These are phyloP conservation scores for Suillus cothurnatus DNA, from an alignment of 768 basidiomycete genomes.

Conservation along the genomic window DNA sequence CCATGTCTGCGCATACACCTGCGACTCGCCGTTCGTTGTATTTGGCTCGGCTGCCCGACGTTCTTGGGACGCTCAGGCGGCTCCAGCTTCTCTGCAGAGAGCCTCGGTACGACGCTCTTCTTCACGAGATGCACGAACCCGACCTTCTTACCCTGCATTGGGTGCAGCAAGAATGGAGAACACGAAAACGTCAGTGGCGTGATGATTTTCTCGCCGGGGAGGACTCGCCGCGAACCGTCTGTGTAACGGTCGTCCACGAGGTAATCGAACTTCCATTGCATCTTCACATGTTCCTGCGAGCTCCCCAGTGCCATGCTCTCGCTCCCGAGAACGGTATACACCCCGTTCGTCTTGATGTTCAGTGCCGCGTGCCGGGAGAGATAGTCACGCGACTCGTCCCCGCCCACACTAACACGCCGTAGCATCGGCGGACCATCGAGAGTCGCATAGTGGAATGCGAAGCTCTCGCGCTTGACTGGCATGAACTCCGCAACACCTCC, in stretches of 20 bases:
- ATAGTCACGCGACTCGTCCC: constrained; percentile 71
- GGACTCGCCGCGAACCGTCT: constrained; percentile 45
- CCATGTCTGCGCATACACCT: constrained; percentile 14
- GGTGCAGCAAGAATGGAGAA: constrained; percentile 62
- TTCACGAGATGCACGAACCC: constrained; percentile 70
- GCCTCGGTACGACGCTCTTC: constrained; percentile 68
- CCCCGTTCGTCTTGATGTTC: constrained; percentile 66
- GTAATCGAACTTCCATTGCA: constrained; percentile 83
- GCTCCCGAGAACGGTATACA: constrained; percentile 71
- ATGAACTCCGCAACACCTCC: constrained; percentile 65
- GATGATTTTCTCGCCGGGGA: constrained; percentile 70
- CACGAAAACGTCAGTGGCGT: constrained; percentile 78
- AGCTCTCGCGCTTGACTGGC: constrained; percentile 58
- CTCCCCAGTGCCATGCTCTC: constrained; percentile 43
- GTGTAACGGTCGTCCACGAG: constrained; percentile 61
- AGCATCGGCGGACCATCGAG: constrained; percentile 71
- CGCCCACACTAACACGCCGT: constrained; percentile 65
- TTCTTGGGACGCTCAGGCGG: constrained; percentile 35
- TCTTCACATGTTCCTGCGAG: constrained; percentile 37
- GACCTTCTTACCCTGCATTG: constrained; percentile 65
- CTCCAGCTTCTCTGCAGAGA: constrained; percentile 62
- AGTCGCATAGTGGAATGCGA: constrained; percentile 71
- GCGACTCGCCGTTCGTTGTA: background rate
- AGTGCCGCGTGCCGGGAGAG: constrained; percentile 76
- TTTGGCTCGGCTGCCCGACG: background rate